Conservation (phyloP, 176 grass and related monocot species). For the Oryza officinalis region DNA sequence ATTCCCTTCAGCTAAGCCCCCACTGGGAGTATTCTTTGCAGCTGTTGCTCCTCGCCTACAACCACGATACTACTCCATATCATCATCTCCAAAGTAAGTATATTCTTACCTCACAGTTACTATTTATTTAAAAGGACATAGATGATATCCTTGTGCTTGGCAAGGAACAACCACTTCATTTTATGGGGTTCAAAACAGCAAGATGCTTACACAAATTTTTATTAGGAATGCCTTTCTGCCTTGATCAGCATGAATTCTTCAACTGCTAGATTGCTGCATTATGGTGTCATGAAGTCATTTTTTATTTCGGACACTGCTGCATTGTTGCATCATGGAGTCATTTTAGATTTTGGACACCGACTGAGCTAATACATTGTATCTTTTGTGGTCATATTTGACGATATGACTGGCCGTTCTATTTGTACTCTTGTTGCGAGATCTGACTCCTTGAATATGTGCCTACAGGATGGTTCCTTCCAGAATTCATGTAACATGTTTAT, state of each 20-base stretch:
- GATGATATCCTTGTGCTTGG: background rate
- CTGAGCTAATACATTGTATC: background rate
- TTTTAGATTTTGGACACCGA: background rate
- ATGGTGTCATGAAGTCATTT: background rate
- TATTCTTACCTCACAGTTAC: background rate
- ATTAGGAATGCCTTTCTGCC: background rate
- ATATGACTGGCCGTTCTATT: background rate
- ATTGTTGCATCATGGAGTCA: background rate
- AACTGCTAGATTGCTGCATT: constrained; percentile 4
- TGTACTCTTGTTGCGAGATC: background rate
- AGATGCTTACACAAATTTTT: background rate
- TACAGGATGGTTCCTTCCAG: constrained; percentile 65
- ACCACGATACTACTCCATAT: constrained; percentile 89
- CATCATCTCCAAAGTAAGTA: constrained; percentile 79
- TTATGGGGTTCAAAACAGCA: background rate
- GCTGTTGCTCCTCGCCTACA: constrained; percentile 84
- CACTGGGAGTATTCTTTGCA: constrained; percentile 83
- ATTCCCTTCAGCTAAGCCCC: constrained; percentile 84
- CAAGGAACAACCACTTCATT: background rate
- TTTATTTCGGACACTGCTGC: background rate
- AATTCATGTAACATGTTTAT: constrained; percentile 93
- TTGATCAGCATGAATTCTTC: background rate
- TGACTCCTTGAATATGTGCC: constrained; percentile 2
- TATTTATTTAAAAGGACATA: background rate
- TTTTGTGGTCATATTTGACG: background rate